Percentiles rank a stretch among this genome's conserved stretches.
Conservation (phyloP, 2,329 filamentous ascomycete genomes). For the Zasmidium angulare region DNA sequence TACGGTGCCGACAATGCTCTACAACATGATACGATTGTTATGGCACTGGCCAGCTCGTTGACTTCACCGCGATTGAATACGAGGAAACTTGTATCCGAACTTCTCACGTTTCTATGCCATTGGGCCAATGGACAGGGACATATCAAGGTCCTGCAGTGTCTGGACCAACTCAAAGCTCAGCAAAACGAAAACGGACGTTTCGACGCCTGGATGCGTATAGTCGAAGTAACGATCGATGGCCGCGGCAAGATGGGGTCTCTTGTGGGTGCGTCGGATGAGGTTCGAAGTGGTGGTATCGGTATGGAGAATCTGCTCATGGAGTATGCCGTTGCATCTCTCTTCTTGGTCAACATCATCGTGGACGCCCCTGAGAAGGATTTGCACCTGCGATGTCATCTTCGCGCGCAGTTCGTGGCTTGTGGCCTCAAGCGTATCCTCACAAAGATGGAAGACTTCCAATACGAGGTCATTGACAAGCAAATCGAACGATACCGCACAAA, state of each 20-base stretch:
- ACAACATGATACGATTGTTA: constrained; percentile 82
- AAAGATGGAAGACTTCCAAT: constrained; percentile 98
- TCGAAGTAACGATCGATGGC: constrained; percentile 94
- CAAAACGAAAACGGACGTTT: constrained; percentile 93
- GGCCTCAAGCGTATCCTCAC: constrained; percentile 90
- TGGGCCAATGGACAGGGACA: constrained; percentile 90
- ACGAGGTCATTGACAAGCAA: constrained; percentile 97
- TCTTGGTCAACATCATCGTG: constrained; percentile 94
- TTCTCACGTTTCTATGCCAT: constrained; percentile 92
- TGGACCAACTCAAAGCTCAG: constrained; percentile 86
- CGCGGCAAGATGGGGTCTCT: constrained; percentile 98
- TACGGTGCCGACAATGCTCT: constrained; percentile 96
- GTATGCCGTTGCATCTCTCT: constrained; percentile 91
- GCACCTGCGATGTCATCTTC: constrained; percentile 87
- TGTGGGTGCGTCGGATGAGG: constrained; percentile 93
- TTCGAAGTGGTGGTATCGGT: constrained; percentile 91
- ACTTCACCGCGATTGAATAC: constrained; percentile 88
- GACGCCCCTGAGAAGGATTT: constrained; percentile 87
- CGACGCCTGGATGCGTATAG: constrained; percentile 97
- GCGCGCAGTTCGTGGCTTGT: constrained; percentile 92
- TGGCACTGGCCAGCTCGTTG: constrained; percentile 81
- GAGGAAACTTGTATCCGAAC: constrained; percentile 90
- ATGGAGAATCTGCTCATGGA: constrained; percentile 99
- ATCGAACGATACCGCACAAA: constrained; percentile 90
- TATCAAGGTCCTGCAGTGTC: constrained; percentile 85